These are phyloP conservation scores for Suhomyces panamericanus DNA, from an alignment of 1,139 yeast genomes.

Conservation along the genomic window DNA sequence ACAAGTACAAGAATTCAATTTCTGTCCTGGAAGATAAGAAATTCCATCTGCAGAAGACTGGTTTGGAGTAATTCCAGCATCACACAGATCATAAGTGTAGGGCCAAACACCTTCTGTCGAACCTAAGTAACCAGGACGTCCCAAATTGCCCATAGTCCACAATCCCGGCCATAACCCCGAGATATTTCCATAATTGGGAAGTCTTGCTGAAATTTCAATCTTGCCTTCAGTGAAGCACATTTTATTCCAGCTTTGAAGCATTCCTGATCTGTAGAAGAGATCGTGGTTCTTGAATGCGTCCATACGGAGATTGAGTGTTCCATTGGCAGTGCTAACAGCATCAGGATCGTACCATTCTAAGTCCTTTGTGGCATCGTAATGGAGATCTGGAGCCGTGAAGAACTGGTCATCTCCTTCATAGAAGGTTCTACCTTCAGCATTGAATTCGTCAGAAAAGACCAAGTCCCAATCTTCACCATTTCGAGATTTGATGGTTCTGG, in stretches of 20 bases:
- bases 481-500: slow-evolving; percentile 13
- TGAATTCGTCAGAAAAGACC: slow-evolving; percentile 32
- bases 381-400: slow-evolving; percentile 29
- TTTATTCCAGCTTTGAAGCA: slow-evolving; percentile 33
- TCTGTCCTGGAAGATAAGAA: slow-evolving; percentile 32
- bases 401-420: slow-evolving; percentile 36
- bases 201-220: slow-evolving; percentile 25
- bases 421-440: slow-evolving; percentile 31
- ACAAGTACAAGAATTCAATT: slow-evolving; percentile 28
- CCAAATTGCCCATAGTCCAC: slow-evolving; percentile 35
- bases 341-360: slow-evolving; percentile 38
- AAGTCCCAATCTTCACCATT: slow-evolving; percentile 26
- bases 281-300: slow-evolving; percentile 32
- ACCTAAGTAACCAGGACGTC: slow-evolving; percentile 31
- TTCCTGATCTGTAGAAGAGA: slow-evolving; percentile 31
- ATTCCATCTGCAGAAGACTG: slow-evolving; percentile 35
- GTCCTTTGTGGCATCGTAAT: slow-evolving; percentile 32
- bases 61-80: slow-evolving; percentile 34
- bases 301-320: slow-evolving; percentile 26
- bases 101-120: slow-evolving; percentile 35
- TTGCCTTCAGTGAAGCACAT: slow-evolving; percentile 31
- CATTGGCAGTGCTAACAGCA: slow-evolving; percentile 31
- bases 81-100: slow-evolving; percentile 31
- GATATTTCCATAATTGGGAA: slow-evolving; percentile 30
- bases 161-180: slow-evolving; percentile 35